phyloP scores from a whole-genome alignment of 371 early-diverging fungal genomes.

The Mucor plumbeus region DNA sequence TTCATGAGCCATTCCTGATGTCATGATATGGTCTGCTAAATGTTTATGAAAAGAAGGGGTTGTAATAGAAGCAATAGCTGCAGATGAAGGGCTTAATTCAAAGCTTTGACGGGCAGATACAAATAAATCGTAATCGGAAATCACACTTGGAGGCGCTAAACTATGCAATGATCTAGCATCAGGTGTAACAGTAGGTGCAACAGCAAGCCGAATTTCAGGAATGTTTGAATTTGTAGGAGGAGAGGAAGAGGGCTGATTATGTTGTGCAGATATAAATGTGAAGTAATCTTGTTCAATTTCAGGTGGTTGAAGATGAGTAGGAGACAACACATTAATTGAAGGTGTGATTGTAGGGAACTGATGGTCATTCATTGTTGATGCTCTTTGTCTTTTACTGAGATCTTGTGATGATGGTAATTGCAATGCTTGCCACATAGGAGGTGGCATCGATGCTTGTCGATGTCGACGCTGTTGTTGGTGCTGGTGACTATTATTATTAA shows the following conservation, averaged over 20 bases:
- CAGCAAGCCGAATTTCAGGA: conserved; percentile 48
- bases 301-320: conserved; percentile 2
- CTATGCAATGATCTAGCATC: conserved; percentile 3
- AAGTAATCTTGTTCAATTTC: conserved; percentile 38
- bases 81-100: conserved; percentile 20
- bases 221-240: conserved; percentile 24
- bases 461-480: conserved; percentile 12
- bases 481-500: neutral
- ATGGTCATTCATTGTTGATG: conserved; percentile 39
- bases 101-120: conserved; percentile 39
- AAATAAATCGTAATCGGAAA: conserved; percentile 36
- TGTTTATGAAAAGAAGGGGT: conserved; percentile 7
- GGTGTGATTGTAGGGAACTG: conserved; percentile 4
- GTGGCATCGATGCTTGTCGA: conserved; percentile 43
- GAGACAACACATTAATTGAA: conserved; percentile 1
- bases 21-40: neutral
- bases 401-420: neutral
- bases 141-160: conserved; percentile 17
- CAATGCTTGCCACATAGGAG: conserved; percentile 27
- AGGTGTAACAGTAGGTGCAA: conserved; percentile 8
- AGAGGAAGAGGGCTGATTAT: conserved; percentile 4
- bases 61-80: neutral
- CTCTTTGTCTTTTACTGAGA: conserved; percentile 30
- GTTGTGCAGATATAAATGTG: conserved; percentile 37
- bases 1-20: neutral